Base-by-base conservation (phyloP, 352 stramenopile species). In the Phytophthora pluvialis region DNA sequence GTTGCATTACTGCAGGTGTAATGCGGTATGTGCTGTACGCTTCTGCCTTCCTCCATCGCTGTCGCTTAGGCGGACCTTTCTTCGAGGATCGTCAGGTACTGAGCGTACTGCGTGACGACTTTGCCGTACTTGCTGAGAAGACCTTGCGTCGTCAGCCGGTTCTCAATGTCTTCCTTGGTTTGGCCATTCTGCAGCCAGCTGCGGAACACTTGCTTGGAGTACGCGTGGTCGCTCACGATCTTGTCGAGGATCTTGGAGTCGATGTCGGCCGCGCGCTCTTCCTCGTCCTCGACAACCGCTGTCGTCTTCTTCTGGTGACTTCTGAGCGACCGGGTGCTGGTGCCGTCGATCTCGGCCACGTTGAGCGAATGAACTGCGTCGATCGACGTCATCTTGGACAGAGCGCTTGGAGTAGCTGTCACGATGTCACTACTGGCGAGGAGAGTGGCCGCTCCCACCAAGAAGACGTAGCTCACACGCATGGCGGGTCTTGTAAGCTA, bases 171-270 rank as follows among this genome's bases (percentile, higher is more conserved):
- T 29, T 70, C 36, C 13, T 48, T 60, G 38, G 8, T 49, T 45
- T 65, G 54, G 6, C 62, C 62, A 38, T 70, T 70, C 26, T 64
- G 54, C 32, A 70, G 32, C 62, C 62, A 65, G 26, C 43, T 65
- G 16, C 47, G 42, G 55, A 60, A 70, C 12, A 53, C 33, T 21
- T 65, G 21, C 38, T 65, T 59, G 33, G 54, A 54, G 62, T 70
- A 65, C 4, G 32, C 15, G 44, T 55, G 45, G 39, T 70, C 40
- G 29, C 26, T 54, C 10, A 49, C 26, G 4, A 70, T 60, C 10
- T 65, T 53, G 25, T 43, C 54, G 16, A 65, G 62, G 7, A 70
- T 43, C 15, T 70, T 33, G 1, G 32, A 26, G 25, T 65, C 54
- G 28, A 60, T 35, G 29, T 62, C 35, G 15, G 36, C 46, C 12